phyloP scores from a whole-genome alignment of 345 rosid genomes.

The Turritis glabra region DNA sequence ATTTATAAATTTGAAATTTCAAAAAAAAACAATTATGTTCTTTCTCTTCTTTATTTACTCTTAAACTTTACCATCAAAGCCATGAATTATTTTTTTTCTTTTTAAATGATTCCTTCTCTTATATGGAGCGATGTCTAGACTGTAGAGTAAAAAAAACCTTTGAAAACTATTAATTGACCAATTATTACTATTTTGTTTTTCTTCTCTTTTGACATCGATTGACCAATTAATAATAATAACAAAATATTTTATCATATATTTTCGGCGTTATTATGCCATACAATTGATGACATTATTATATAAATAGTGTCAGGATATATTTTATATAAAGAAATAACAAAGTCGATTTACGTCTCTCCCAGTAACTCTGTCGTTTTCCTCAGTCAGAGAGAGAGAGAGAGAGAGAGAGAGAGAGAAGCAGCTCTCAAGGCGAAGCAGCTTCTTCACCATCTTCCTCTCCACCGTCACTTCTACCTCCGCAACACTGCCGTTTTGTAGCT shows the following conservation, averaged over 20 bases:
- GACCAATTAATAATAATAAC: constrained; percentile 14
- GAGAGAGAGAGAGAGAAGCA: constrained; percentile 24
- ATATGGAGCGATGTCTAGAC: neutral
- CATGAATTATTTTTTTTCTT: neutral
- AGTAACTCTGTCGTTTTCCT: constrained; percentile 50
- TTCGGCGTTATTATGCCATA: constrained; percentile 23
- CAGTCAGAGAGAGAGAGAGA: constrained; percentile 10
- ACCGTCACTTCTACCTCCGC: constrained; percentile 24
- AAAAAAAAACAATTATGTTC: no score
- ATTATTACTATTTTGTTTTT: neutral
- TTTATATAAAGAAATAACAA: constrained; percentile 29
- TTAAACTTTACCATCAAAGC: no score
- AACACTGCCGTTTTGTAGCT: constrained; percentile 42
- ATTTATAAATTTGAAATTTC: no score
- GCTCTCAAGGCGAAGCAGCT: constrained; percentile 46
- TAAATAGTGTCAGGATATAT: constrained; percentile 16
- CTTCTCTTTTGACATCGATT: neutral
- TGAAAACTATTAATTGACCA: neutral
- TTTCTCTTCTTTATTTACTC: no score
- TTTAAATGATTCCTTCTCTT: neutral
- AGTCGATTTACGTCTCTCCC: constrained; percentile 28
- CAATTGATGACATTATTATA: neutral
- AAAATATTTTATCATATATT: neutral
- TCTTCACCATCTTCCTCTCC: constrained; percentile 40
- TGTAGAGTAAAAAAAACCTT: neutral